Evolutionary conservation across 2,329 filamentous ascomycete genomes (phyloP).

Genomic region (Myrmaecium sp.): DNA sequence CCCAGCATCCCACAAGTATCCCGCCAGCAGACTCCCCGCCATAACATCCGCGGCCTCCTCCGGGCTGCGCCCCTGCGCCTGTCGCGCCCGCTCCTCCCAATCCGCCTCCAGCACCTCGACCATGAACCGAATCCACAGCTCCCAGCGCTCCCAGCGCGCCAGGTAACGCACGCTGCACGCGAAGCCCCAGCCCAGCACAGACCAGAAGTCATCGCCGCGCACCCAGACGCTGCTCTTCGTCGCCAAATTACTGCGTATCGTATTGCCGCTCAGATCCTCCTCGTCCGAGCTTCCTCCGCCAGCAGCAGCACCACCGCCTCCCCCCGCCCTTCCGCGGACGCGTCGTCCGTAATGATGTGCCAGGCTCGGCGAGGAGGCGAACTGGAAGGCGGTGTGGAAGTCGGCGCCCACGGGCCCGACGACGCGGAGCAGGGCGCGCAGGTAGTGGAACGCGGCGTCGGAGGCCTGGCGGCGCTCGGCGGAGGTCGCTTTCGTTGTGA

Average conservation of each 20-base stretch:
- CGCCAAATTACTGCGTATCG: constrained; percentile 42
- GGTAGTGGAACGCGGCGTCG: constrained; percentile 49
- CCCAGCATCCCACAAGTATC: constrained; percentile 34
- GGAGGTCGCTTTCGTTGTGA: constrained; percentile 56
- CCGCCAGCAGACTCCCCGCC: constrained; percentile 40
- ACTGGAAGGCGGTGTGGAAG: constrained; percentile 56
- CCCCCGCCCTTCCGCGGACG: constrained; percentile 9
- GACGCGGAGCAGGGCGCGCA: constrained; percentile 47
- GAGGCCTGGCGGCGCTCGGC: constrained; percentile 45
- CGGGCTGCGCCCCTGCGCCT: constrained; percentile 22
- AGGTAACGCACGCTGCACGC: constrained; percentile 65
- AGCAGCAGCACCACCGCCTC: constrained; percentile 6
- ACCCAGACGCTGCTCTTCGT: constrained; percentile 52
- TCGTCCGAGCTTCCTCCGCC: constrained; percentile 2
- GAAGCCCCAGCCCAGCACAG: constrained; percentile 77
- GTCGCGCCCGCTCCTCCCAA: constrained; percentile 40
- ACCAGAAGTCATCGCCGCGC: constrained; percentile 77
- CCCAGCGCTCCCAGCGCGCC: constrained; percentile 68
- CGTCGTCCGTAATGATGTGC: constrained; percentile 2
- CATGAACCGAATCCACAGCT: constrained; percentile 62
- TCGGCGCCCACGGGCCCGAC: constrained; percentile 55
- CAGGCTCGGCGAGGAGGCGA: constrained; percentile 23
- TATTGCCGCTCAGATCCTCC: constrained; percentile 23
- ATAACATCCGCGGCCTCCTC: constrained; percentile 16
- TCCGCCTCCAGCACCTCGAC: constrained; percentile 61